Base-by-base conservation (phyloP, 768 basidiomycete genomes). In the Tylopilus sp. region DNA sequence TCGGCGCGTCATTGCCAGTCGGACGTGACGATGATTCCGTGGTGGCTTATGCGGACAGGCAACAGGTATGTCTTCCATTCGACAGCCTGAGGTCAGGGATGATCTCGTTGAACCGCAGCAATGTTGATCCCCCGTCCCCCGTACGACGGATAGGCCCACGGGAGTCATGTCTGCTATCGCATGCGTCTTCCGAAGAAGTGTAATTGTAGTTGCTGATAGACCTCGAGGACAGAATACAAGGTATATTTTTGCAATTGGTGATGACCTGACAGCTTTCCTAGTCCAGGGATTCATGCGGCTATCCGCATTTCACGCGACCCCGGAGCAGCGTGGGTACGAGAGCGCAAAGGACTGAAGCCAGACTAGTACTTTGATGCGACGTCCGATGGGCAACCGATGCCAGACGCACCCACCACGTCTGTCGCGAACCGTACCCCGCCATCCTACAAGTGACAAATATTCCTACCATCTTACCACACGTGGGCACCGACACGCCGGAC, bases 401-500 rank as follows among this genome's bases (percentile, higher is more conserved):
- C 14, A 21, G 21, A 33, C 12, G 49, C 42, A 17, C 48, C 16
- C 6, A 36, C 29, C 5, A 29, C 46, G 36, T 40, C 30, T 30
- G 30, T 63, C 28, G 68, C 69, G 10, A 73, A 71, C 54, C 63
- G 69, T 48, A 49, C 25, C 10, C 36, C 50, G n/a, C 34, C 36
- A 46, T 25, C 50, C 57, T 46, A 38, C 11, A 6, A 9, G 13
- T 40, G 22, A 24, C 22, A 24, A 24, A 4, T 10, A 9, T 4
- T 11, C 4, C 34, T 36, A 6, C 31, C 10, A 22, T 38, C n/a
- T n/a, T n/a, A n/a, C n/a, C 11, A 11, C 10, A 24, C 11, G 21
- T 40, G 12, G 22, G 13, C 22, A 5, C 22, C 7, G 24, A 50
- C 42, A 78, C 84, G 4, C 83, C 29, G 38, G 28, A 30, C 37